Evolutionary conservation across 345 rosid genomes (phyloP), one percentile per base, ranked within the genome.

Genomic region (Populus deltoides): DNA sequence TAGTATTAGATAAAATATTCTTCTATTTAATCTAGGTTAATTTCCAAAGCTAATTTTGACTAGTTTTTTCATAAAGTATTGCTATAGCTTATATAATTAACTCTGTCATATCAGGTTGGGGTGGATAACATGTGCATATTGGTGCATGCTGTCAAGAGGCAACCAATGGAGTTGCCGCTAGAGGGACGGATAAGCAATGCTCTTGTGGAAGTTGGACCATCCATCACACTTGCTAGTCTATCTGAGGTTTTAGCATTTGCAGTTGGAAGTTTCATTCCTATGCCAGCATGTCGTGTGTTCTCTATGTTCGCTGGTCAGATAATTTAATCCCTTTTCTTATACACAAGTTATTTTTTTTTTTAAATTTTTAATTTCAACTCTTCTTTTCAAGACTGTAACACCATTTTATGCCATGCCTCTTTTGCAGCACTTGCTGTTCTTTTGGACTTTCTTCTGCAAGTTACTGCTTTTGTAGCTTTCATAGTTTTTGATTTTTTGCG

Each of bases 81-180:
- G 70, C 24, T 68, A 57, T 74, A 69, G 76, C 71, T 68, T 49
- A 66, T 66, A 18, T 39, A 39, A 78, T 45, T 36, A 35, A 72
- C 61, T 78, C 8, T 80, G 17, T 49, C 45, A 31, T 67, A 70
- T 78, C 86, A 95, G 99, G 99, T 95, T 70, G 99, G 99, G 70
- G 98, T 95, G 83, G 99, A 95, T 85, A 95, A 95, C 80, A 95
- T 95, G 99, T 95, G 98, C 86, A 93, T 95, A 75, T 79, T 95
- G 88, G 96, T 93, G 76, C 93, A 95, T 82, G 94, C 99, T 86
- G 99, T 93, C 47, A 95, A 95, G 86, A 81, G 99, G 78, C 98
- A 95, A 86, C 91, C 93, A 36, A 67, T 89, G 69, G 97, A 95
- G 81, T 79, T 92, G 82, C 90, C 92, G 29, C 77, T 95, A 77